Base-by-base conservation (phyloP, 208 protist species). In the Porcisia hertigi region DNA sequence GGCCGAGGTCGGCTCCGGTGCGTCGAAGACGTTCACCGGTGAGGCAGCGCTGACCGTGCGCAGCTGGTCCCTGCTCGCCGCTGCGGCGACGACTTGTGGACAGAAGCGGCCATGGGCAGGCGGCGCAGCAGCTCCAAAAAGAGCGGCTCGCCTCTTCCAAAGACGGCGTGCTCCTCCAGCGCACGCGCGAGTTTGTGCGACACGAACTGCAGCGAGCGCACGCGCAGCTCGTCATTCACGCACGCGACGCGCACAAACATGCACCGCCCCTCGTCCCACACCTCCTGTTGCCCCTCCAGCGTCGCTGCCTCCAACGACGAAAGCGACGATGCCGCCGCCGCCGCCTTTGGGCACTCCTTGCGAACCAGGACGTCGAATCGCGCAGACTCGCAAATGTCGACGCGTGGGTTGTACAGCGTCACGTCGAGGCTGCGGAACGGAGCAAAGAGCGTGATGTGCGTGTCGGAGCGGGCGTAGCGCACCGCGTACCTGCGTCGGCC, bases 361-460 rank as follows among this genome's bases (percentile, higher is more conserved):
- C 79, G 81, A 20, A 94, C 77, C 52, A 95, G n/a, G 18, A 95
- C 73, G 60, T 97, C 93, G 76, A 97, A 95, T 18, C 65, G 47
- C 25, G 83, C 67, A 83, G 87, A 94, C 81, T 97, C 93, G 70
- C 88, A 92, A 53, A 97, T 88, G 59, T 77, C 65, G 8, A 95
- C 80, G 0, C 36, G 54, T 0, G 85, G 81, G 66, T 95, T 81
- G 55, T 73, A 72, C 7, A 91, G 70, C 6, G 91, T 94, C 4
- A 92, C 75, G 75, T 97, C 93, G 55, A 85, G 85, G n/a, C 87
- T 87, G 57, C 85, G 83, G 70, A 97, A 94, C 1, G 90, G 89
- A 2, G 88, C 89, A 73, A 90, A 87, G 41, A 97, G 11, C 0
- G 82, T 88, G 20, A 95, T 41, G 39, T 86, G 78, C 18, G 80